A percentile compares a stretch with the other conserved stretches of the same genome.
Conservation (phyloP, 805 yeast species). For the Teunomyces barrocoloradensis region DNA sequence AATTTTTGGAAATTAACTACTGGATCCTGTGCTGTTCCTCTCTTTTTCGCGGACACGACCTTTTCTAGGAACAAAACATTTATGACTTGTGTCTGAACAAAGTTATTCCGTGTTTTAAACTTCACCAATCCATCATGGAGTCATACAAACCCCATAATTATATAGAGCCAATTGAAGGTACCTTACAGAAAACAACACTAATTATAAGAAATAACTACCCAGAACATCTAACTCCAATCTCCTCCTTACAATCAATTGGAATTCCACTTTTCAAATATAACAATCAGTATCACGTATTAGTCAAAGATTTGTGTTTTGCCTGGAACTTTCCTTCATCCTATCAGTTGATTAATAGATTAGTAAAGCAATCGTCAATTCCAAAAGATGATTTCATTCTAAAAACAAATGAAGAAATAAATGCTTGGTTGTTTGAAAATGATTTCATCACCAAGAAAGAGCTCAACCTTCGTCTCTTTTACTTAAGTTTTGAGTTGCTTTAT, state of each 20-base stretch:
- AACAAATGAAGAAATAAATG: slow-evolving; percentile 20
- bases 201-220: neutral
- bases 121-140: neutral
- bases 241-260: slow-evolving; percentile 7
- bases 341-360: slow-evolving; percentile 31
- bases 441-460: slow-evolving; percentile 19
- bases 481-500: slow-evolving; percentile 20
- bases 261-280: slow-evolving; percentile 9
- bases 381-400: slow-evolving; percentile 16
- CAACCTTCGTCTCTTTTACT: slow-evolving; percentile 23
- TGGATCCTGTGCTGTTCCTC: too few species aligned
- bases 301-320: slow-evolving; percentile 28
- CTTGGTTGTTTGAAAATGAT: slow-evolving; percentile 14
- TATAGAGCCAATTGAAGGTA: neutral
- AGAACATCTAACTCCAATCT: neutral
- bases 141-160: neutral
- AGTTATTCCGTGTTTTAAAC: neutral
- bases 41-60: neutral
- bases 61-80: neutral
- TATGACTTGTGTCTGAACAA: neutral
- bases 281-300: slow-evolving; percentile 19
- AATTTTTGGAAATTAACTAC: too few species aligned
- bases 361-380: slow-evolving; percentile 18
- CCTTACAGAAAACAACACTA: neutral
- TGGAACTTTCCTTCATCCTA: slow-evolving; percentile 45